Evolutionary conservation across 2,329 filamentous ascomycete species (phyloP).

Genomic region (Hymenoscyphus infarciens): DNA sequence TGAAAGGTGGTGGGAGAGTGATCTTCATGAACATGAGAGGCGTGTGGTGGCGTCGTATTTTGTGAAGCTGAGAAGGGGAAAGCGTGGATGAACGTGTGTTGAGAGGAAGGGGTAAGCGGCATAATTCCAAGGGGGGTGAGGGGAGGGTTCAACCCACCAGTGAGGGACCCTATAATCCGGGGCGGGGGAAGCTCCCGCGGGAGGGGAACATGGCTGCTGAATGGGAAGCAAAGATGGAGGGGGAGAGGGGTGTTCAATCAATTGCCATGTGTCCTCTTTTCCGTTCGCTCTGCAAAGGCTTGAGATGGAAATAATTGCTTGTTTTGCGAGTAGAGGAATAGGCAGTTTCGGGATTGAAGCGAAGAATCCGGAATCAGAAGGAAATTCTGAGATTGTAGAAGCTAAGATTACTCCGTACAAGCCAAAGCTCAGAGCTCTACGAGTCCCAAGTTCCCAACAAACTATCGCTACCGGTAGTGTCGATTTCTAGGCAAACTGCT

Average conservation of each 20-base stretch:
- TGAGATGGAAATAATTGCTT: too few relatives aligned
- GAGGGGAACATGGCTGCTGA: neutral
- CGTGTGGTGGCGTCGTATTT: neutral
- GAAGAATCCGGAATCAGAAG: too few relatives aligned
- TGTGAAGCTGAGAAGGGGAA: conserved; percentile 4
- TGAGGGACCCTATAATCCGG: neutral
- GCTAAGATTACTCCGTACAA: too few relatives aligned
- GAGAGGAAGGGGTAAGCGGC: conserved; percentile 3
- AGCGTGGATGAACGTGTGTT: neutral
- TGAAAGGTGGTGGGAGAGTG: neutral
- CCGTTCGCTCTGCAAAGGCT: too few relatives aligned
- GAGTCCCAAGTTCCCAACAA: neutral
- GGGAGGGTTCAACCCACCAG: neutral
- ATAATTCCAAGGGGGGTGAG: too few relatives aligned
- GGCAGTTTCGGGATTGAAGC: too few relatives aligned
- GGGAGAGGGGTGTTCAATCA: neutral
- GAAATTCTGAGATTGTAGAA: too few relatives aligned
- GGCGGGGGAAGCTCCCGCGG: conserved; percentile 3
- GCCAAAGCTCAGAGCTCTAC: neutral
- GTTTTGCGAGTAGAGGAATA: too few relatives aligned
- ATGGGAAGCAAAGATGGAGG: neutral
- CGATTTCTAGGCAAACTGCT: neutral
- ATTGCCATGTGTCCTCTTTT: neutral
- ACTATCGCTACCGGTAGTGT: neutral
- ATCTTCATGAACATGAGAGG: neutral